Conservation (phyloP, 495 filamentous ascomycete species). For the Aspergillus affinis region DNA sequence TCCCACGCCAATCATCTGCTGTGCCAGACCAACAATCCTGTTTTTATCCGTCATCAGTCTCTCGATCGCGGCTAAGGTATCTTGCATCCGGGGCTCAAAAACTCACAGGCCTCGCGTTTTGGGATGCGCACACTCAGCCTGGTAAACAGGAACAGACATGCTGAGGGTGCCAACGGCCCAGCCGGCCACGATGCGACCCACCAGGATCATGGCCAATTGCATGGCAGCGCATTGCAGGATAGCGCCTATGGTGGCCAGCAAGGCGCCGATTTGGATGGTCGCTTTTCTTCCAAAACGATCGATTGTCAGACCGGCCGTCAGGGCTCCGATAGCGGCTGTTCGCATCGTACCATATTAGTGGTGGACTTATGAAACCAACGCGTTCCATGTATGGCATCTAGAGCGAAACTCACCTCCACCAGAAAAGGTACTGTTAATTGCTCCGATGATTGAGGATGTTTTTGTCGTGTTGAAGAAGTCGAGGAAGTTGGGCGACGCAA, state of each 20-base stretch:
- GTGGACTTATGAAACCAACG: neutral
- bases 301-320: constrained; percentile 36
- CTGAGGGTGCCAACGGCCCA: constrained; percentile 59
- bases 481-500: constrained; percentile 47
- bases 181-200: constrained; percentile 61
- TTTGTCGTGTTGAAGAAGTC: constrained; percentile 48
- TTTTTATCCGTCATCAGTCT: neutral
- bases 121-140: constrained; percentile 53
- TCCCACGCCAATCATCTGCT: constrained; percentile 59
- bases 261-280: constrained; percentile 55
- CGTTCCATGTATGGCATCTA: neutral
- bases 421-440: constrained; percentile 56
- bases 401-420: constrained; percentile 40
- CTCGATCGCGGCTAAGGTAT: neutral
- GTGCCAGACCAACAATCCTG: constrained; percentile 53
- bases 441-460: constrained; percentile 50
- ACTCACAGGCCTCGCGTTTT: constrained; percentile 47
- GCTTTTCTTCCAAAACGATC: constrained; percentile 49
- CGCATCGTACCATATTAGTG: neutral
- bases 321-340: constrained; percentile 33
- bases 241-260: constrained; percentile 53
- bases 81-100: neutral
- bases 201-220: constrained; percentile 57
- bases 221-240: constrained; percentile 53
- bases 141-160: constrained; percentile 59